Base-by-base conservation (phyloP, 164 flowering plant species). In the Aristolochia californica region DNA sequence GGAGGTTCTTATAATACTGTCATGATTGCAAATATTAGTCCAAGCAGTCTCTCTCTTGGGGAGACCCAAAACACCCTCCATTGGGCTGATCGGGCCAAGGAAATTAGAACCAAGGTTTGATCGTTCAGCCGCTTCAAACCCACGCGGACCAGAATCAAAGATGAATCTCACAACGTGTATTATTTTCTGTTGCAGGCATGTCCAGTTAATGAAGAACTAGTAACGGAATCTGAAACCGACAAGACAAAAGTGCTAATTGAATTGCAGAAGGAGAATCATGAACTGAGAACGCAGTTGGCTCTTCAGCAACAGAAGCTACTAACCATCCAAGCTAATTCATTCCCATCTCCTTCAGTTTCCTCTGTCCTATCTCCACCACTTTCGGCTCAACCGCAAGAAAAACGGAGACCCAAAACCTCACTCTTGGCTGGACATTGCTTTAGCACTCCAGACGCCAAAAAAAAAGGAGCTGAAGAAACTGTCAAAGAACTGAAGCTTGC, bases 11-110 rank as follows among this genome's bases (percentile, higher is more conserved):
- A 94, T 69, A 87, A 85, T 68, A 87, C 97, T 40, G 94, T 85
- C 21, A 91, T 91, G 97, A 91, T 91, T 57, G 95, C 97, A 22
- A 91, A 91, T 61, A 83, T 91, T 55, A 84, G 97, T 74, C 97
- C 97, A 28, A 81, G 94, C 78, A 87, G 78, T 64, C 80, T 80
- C 43, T 75, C 89, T 21, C 86, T 91, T 60, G 91, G 91, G 21
- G 97, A 91, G 70, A 87, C 95, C 20, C 97, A 91, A 51, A 91
- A 87, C 68, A 91, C 97, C 12, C 89, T 91, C 17, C 94, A 91
- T 57, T 91, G 97, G 97, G 97, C 95, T 63, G 94, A 91, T 61
- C 80, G 97, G 34, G 97, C 95, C 58, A 91, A 91, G 77, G 86
- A 91, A 68, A 87, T 91, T 48, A 75, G 89, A 8, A 80, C 83